phyloP scores from a whole-genome alignment of 2,329 filamentous ascomycete species.

The Talaromyces sp. region DNA sequence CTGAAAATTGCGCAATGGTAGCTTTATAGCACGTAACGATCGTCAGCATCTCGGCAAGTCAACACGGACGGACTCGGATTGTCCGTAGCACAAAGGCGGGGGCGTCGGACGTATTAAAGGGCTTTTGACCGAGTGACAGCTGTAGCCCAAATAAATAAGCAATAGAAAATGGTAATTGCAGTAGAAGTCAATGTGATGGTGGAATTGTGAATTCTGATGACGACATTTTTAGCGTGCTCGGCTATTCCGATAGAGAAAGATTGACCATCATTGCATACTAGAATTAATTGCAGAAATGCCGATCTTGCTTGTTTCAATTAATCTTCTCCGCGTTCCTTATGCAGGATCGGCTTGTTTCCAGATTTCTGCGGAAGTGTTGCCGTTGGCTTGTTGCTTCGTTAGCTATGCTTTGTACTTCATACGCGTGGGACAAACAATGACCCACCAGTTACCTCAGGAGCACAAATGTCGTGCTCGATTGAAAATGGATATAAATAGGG shows the following conservation, averaged over 20 bases:
- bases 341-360: not conserved
- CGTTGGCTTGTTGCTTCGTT: not conserved
- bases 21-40: too few species aligned
- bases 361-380: not conserved
- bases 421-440: not conserved
- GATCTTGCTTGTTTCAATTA: not conserved
- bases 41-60: too few species aligned
- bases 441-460: not conserved
- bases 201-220: constrained; percentile 1
- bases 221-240: constrained; percentile 5
- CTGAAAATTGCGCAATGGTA: too few species aligned
- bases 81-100: not conserved
- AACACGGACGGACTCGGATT: too few species aligned
- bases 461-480: not conserved
- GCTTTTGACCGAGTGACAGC: too few species aligned
- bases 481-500: not conserved
- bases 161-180: too few species aligned
- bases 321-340: not conserved
- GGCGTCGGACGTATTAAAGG: not conserved
- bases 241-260: not conserved
- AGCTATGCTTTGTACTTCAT: not conserved
- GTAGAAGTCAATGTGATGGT: not conserved
- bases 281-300: not conserved
- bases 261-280: not conserved
- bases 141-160: too few species aligned